These are phyloP conservation scores for Agrocybe praecox DNA, from an alignment of 768 basidiomycete genomes.

Conservation along the genomic window DNA sequence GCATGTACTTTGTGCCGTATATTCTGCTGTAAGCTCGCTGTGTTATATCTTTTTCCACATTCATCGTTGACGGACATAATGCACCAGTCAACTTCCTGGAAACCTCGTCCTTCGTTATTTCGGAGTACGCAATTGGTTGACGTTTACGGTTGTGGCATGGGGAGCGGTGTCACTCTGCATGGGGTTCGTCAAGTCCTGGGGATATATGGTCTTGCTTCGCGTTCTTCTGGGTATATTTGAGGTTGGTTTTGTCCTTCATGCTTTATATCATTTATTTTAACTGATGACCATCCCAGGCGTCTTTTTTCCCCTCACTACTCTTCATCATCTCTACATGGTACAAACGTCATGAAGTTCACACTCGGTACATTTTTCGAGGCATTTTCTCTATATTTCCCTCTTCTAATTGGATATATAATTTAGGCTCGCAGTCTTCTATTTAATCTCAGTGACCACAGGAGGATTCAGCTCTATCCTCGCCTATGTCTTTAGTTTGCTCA, in stretches of 20 bases:
- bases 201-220: conserved; percentile 39
- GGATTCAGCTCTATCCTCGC: conserved; percentile 48
- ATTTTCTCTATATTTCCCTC: neutral
- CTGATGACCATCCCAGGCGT: conserved; percentile 29
- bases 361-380: conserved; percentile 28
- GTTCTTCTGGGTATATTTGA: conserved; percentile 48
- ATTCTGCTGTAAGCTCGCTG: conserved; percentile 37
- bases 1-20: conserved; percentile 48
- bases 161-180: conserved; percentile 46
- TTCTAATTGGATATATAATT: conserved; percentile 2
- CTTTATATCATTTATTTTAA: neutral
- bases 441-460: conserved; percentile 40
- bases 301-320: conserved; percentile 47
- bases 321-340: conserved; percentile 54
- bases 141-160: conserved; percentile 43
- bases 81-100: conserved; percentile 44
- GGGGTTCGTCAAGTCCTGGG: conserved; percentile 46
- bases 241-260: conserved; percentile 24
- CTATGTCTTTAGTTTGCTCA: conserved; percentile 41
- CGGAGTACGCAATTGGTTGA: conserved; percentile 46
- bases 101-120: conserved; percentile 44
- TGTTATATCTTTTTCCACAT: neutral
- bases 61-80: neutral
- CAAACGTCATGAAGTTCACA: conserved; percentile 48
- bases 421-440: conserved; percentile 42